Conservation (phyloP, 1,139 yeast genomes). For the Arxiozyma bovina region DNA sequence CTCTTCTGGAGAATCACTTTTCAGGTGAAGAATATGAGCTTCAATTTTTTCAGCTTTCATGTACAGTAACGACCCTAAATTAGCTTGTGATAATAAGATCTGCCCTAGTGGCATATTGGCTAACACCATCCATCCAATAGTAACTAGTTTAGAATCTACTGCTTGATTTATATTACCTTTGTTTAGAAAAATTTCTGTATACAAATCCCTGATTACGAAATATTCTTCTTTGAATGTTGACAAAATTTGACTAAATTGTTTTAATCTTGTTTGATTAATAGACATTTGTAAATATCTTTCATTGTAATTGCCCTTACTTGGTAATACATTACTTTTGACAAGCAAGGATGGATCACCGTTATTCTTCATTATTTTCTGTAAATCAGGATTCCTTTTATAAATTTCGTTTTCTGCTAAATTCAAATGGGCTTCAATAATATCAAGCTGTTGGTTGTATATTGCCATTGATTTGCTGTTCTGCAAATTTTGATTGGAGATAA, state of each 20-base stretch:
- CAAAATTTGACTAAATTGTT: constrained; percentile 38
- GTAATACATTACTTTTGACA: constrained; percentile 6
- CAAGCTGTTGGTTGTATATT: constrained; percentile 45
- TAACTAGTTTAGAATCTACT: constrained; percentile 49
- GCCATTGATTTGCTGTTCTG: neutral
- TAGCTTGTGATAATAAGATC: constrained; percentile 55
- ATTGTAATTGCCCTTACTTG: neutral
- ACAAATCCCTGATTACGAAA: constrained; percentile 60
- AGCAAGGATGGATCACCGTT: neutral
- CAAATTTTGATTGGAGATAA: constrained; percentile 45
- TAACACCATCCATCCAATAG: constrained; percentile 64
- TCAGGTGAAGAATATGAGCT: constrained; percentile 30
- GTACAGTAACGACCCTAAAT: constrained; percentile 61
- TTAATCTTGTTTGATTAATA: neutral
- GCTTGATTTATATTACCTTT: constrained; percentile 59
- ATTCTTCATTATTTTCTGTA: neutral
- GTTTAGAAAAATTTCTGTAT: constrained; percentile 54
- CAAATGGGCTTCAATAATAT: constrained; percentile 53
- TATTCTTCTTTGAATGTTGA: constrained; percentile 60
- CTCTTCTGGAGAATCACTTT: constrained; percentile 78
- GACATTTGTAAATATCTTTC: neutral
- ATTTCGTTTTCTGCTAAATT: constrained; percentile 56
- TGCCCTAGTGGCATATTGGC: constrained; percentile 60
- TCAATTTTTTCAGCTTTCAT: constrained; percentile 61
- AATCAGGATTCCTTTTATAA: constrained; percentile 22